phyloP scores from a whole-genome alignment of 108 stramenopile species.

The Thalassiosira profunda region DNA sequence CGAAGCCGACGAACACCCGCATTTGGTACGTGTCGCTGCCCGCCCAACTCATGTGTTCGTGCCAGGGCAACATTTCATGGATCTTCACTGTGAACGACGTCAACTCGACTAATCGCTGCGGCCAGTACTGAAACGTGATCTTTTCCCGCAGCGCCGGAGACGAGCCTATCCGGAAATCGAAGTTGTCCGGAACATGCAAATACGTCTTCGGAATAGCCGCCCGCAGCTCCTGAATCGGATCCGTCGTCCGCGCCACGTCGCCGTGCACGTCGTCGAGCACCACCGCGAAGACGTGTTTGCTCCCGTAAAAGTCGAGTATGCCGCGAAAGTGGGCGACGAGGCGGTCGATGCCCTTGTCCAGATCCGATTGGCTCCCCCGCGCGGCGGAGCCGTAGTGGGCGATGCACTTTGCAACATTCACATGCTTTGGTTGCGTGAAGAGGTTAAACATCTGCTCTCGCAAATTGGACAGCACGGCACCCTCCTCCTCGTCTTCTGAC shows the following conservation, averaged over 20 bases:
- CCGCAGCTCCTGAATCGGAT: slow-evolving; percentile 29
- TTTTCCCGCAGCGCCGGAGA: slow-evolving; percentile 15
- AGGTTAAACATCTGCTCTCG: slow-evolving; percentile 7
- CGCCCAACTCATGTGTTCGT: background rate
- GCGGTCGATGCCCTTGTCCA: slow-evolving; percentile 42
- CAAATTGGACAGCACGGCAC: background rate
- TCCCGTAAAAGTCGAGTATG: background rate
- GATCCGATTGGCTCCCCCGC: slow-evolving; percentile 4
- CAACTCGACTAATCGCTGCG: slow-evolving; percentile 60
- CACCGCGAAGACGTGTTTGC: slow-evolving; percentile 18
- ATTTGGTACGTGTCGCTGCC: background rate
- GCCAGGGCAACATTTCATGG: slow-evolving; percentile 18
- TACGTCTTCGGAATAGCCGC: slow-evolving; percentile 50
- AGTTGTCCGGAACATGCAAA: slow-evolving; percentile 49
- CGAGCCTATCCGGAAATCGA: slow-evolving; percentile 40
- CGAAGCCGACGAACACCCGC: slow-evolving; percentile 17
- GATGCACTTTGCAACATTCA: slow-evolving; percentile 19
- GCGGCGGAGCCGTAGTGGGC: slow-evolving; percentile 6
- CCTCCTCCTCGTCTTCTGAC: slow-evolving; percentile 5
- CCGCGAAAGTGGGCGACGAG: slow-evolving; percentile 34
- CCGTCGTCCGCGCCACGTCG: background rate
- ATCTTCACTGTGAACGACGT: slow-evolving; percentile 47
- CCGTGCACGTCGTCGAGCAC: slow-evolving; percentile 28
- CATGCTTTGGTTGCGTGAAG: slow-evolving; percentile 1
- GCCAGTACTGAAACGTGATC: slow-evolving; percentile 54